Evolutionary conservation across 1,139 yeast species (phyloP).

Genomic region (Hemisphaericaspora subhashii): DNA sequence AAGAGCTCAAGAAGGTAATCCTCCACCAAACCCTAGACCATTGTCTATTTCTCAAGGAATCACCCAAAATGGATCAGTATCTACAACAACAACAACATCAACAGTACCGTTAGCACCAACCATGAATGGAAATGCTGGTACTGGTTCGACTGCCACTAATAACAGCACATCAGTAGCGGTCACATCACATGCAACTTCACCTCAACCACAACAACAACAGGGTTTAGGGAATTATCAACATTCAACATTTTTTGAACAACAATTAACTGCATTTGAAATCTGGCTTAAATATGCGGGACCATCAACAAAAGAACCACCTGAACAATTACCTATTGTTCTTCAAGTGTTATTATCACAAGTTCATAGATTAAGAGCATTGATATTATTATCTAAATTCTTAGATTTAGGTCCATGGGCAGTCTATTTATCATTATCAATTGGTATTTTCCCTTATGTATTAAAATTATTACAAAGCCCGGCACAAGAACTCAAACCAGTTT

Average conservation of each 20-base stretch:
- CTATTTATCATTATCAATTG: conserved; percentile 85
- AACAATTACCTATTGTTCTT: conserved; percentile 88
- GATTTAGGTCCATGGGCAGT: conserved; percentile 99
- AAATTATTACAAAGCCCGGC: conserved; percentile 93
- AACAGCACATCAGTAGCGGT: conserved; percentile 1
- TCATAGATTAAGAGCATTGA: conserved; percentile 86
- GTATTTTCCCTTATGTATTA: conserved; percentile 92
- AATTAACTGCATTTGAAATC: conserved; percentile 90
- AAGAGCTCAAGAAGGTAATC: conserved; percentile 24
- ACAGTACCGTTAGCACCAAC: too few species aligned
- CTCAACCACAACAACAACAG: conserved; percentile 16
- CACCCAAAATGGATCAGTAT: conserved; percentile 1
- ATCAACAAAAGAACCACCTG: conserved; percentile 83
- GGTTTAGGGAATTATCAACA: conserved; percentile 62
- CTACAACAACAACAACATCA: neutral
- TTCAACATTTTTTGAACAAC: conserved; percentile 93
- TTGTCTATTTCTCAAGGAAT: conserved; percentile 3
- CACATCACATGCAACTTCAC: conserved; percentile 7
- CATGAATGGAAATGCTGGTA: neutral
- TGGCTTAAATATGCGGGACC: conserved; percentile 91
- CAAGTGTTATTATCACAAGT: conserved; percentile 93
- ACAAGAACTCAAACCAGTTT: conserved; percentile 88
- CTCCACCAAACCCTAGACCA: neutral
- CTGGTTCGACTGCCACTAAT: too few species aligned
- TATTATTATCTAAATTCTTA: conserved; percentile 76